Conservation (phyloP, 805 yeast genomes). For the Saccharomyces cerevisiae region DNA sequence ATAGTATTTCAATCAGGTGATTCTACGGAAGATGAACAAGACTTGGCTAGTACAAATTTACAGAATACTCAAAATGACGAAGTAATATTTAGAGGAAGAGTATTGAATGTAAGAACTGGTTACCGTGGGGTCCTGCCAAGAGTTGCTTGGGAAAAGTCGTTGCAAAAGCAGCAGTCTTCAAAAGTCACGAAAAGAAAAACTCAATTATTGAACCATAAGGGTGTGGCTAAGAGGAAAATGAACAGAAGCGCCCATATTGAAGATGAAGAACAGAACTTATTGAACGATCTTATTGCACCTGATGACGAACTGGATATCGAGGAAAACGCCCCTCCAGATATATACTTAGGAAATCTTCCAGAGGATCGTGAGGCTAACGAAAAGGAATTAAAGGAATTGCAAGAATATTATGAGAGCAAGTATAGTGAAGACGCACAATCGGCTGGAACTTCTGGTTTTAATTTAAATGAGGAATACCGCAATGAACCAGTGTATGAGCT, state of each 20-base stretch:
- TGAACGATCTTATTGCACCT: slow-evolving; percentile 18
- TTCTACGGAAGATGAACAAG: neutral
- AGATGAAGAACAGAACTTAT: slow-evolving; percentile 8
- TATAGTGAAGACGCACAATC: slow-evolving; percentile 13
- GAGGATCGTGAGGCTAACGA: neutral
- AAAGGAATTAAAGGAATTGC: slow-evolving; percentile 10
- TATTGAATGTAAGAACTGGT: slow-evolving; percentile 22
- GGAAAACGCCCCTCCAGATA: neutral
- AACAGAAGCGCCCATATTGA: neutral
- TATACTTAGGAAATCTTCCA: neutral
- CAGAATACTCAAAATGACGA: neutral
- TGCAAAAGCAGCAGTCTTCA: slow-evolving; percentile 3
- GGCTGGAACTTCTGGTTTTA: slow-evolving; percentile 1
- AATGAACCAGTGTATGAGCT: neutral
- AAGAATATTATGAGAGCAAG: slow-evolving; percentile 11
- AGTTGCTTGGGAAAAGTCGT: slow-evolving; percentile 26
- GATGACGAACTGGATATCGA: slow-evolving; percentile 9
- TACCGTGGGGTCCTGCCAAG: slow-evolving; percentile 28
- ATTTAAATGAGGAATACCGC: neutral
- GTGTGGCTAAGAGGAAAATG: slow-evolving; percentile 22
- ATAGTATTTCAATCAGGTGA: neutral
- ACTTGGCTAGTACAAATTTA: neutral
- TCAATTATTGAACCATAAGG: slow-evolving; percentile 10
- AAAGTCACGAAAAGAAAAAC: slow-evolving; percentile 1
- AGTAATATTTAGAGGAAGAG: slow-evolving; percentile 23